These are phyloP conservation scores for Pontederia crassipes DNA, from an alignment of 176 grass and related monocot species.

Conservation along the genomic window DNA sequence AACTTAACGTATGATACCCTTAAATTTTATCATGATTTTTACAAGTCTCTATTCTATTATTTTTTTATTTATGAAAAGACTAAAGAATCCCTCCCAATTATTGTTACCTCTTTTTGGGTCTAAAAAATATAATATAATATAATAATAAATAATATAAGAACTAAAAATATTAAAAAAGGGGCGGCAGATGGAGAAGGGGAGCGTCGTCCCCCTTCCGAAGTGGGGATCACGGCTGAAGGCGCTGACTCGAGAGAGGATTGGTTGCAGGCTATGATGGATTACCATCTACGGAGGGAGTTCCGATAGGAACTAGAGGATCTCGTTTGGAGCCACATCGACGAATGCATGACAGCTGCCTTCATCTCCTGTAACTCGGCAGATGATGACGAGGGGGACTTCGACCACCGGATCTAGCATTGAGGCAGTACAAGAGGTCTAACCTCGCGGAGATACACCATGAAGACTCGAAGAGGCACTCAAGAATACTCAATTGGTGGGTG, in stretches of 20 bases:
- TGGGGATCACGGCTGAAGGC: background rate
- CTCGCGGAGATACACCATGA: constrained; percentile 27
- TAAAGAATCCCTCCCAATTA: no score
- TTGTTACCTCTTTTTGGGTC: no score
- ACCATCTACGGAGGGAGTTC: constrained; percentile 10
- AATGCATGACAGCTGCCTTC: constrained; percentile 1
- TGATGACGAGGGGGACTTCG: background rate
- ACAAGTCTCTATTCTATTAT: no score
- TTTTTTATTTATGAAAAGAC: no score
- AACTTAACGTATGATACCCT: no score
- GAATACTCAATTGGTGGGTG: constrained; percentile 54
- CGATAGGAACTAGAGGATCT: constrained; percentile 13
- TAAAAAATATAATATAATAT: no score
- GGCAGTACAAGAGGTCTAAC: constrained; percentile 12
- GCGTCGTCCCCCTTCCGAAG: no score
- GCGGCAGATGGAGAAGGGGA: no score
- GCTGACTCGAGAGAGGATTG: background rate
- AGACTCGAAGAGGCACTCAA: constrained; percentile 28
- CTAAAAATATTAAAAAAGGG: no score
- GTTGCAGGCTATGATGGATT: constrained; percentile 10
- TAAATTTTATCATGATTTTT: no score
- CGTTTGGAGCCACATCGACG: constrained; percentile 9
- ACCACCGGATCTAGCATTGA: background rate
- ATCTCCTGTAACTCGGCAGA: background rate
- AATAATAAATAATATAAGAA: no score